phyloP scores from a whole-genome alignment of 176 grass and related monocot genomes.

The Oryza brachyantha region DNA sequence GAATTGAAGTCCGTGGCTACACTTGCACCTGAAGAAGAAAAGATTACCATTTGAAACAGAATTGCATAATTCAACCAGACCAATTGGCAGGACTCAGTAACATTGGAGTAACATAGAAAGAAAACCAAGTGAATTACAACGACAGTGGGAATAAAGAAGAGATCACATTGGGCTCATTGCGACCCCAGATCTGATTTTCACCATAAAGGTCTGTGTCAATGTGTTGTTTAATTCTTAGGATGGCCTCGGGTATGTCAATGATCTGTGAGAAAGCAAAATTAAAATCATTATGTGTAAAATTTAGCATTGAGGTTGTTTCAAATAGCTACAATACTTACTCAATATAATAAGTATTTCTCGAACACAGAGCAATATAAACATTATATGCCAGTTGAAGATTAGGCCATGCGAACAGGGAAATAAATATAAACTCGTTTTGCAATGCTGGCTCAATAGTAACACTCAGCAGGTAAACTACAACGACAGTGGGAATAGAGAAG shows the following conservation, averaged over 20 bases:
- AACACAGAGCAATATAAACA: not conserved
- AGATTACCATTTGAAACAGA: not conserved
- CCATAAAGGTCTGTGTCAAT: slow-evolving; percentile 80
- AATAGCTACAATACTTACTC: not conserved
- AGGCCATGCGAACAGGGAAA: not conserved
- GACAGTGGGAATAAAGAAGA: not conserved
- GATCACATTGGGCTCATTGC: slow-evolving; percentile 64
- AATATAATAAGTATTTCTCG: too few species aligned
- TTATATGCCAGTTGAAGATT: not conserved
- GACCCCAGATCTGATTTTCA: slow-evolving; percentile 85
- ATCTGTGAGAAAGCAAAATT: slow-evolving; percentile 45
- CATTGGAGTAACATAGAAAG: not conserved
- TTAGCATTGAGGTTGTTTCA: not conserved
- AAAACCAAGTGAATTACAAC: slow-evolving; percentile 12
- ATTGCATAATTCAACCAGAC: not conserved
- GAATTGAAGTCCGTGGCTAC: slow-evolving; percentile 40
- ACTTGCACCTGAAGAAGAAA: slow-evolving; percentile 43
- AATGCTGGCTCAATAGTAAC: not conserved
- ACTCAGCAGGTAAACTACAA: slow-evolving; percentile 10
- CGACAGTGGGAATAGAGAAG: slow-evolving; percentile 3
- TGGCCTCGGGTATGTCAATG: slow-evolving; percentile 63
- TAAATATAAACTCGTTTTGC: not conserved
- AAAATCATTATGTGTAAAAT: slow-evolving; percentile 17
- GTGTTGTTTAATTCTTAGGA: slow-evolving; percentile 85
- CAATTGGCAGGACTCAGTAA: not conserved